phyloP scores from a whole-genome alignment of 176 grass and related monocot genomes.

The Puccinellia tenuiflora region DNA sequence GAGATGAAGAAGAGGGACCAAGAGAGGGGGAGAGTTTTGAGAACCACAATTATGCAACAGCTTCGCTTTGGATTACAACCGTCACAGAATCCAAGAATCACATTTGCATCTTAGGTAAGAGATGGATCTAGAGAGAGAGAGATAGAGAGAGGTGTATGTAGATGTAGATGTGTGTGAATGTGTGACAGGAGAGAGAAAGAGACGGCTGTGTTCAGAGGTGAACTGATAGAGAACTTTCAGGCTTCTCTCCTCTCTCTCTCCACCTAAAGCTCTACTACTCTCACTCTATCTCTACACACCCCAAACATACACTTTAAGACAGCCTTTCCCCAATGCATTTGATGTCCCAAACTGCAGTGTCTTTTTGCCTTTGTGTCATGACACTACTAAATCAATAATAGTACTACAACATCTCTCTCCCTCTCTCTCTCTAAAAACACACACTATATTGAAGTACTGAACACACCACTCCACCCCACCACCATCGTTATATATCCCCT shows the following conservation, averaged over 20 bases:
- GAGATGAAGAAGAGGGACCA: background rate
- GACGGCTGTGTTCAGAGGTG: slow-evolving; percentile 79
- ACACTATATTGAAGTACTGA: background rate
- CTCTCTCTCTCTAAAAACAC: background rate
- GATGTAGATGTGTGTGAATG: slow-evolving; percentile 27
- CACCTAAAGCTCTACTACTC: slow-evolving; percentile 37
- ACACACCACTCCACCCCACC: background rate
- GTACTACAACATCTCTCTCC: background rate
- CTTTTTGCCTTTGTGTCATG: slow-evolving; percentile 48
- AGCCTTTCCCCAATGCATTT: slow-evolving; percentile 48
- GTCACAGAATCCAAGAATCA: slow-evolving; percentile 65
- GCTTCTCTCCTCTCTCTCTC: slow-evolving; percentile 39
- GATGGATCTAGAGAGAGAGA: slow-evolving; percentile 21
- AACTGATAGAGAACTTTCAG: slow-evolving; percentile 92
- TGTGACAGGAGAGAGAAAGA: slow-evolving; percentile 76
- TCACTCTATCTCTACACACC: slow-evolving; percentile 39
- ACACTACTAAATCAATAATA: slow-evolving; percentile 21
- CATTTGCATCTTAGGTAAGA: slow-evolving; percentile 21
- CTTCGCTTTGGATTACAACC: slow-evolving; percentile 52
- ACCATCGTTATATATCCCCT: slow-evolving; percentile 34
- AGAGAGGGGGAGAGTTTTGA: slow-evolving; percentile 10
- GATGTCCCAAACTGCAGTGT: slow-evolving; percentile 65
- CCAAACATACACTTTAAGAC: slow-evolving; percentile 70
- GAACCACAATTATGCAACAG: slow-evolving; percentile 43
- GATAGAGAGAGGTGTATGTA: slow-evolving; percentile 5